Evolutionary conservation across 176 grass and related monocot genomes (phyloP), one percentile per base, ranked within the genome.

Genomic region (Ensete glaucum): DNA sequence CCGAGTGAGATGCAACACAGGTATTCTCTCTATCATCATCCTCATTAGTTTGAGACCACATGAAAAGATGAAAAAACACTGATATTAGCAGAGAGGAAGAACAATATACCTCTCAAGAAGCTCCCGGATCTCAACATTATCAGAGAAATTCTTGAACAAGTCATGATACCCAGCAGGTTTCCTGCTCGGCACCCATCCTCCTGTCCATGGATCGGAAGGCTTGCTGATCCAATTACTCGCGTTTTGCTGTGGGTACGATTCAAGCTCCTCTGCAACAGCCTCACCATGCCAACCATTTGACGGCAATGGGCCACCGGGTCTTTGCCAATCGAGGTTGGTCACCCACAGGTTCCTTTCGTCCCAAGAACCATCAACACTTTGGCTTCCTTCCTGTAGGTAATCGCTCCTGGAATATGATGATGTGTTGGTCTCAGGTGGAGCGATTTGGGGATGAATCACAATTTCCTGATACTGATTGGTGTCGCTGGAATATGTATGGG

Each of bases 311-410:
- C 93, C 90, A 58, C 76, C 81, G 24, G 86, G 85, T 49, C 82
- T 80, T 23, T 87, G 88, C 94, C 94, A 98, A 76, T 87, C 91
- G 79, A 86, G 76, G 72, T 79, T 88, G 43, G 73, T 83, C 57
- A 92, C 76, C 96, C 96, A 99, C 76, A 99, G 78, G 62, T 82
- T 92, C 57, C 91, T 89, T 71, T 94, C 91, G 71, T 99, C 91
- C 96, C 96, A 99, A 29, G 95, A 94, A 49, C 84, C 81, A 59
- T 81, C 84, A 22, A 84, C 64, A 79, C 83, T 89, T 70, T 84
- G 86, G 62, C 80, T 91, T 75, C 81, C 91, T 89, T 91, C 90
- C 50, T 84, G 78, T 34, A 85, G 76, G 69, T 63, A 86, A 27
- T 96, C 79, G 52, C 77, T 78, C 72, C 74, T 85, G 50, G 84